Conservation (phyloP, 306 rosid species). For the Cucumis cinereus region DNA sequence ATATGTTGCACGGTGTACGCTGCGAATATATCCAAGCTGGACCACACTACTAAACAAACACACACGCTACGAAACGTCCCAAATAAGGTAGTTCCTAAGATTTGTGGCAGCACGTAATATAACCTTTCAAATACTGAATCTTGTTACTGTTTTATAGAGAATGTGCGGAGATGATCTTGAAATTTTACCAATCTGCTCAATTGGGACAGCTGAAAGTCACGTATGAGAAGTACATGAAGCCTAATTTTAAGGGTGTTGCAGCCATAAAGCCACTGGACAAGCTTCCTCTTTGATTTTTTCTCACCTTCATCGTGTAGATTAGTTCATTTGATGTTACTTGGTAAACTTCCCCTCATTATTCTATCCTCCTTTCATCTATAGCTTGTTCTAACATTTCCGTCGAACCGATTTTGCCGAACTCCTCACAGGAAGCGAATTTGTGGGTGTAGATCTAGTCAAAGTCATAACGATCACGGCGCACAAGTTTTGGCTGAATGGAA, state of each 20-base stretch:
- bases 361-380: background rate
- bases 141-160: conserved; percentile 20
- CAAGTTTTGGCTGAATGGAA: background rate
- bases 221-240: conserved; percentile 47
- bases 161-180: conserved; percentile 64
- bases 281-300: conserved; percentile 41
- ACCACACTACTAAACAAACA: conserved; percentile 60
- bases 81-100: conserved; percentile 37
- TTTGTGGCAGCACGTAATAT: background rate
- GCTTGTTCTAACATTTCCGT: background rate
- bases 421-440: background rate
- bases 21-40: conserved; percentile 60
- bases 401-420: background rate
- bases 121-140: background rate
- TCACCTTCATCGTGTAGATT: background rate
- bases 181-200: conserved; percentile 53
- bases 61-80: conserved; percentile 50
- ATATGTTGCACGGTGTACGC: conserved; percentile 69
- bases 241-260: conserved; percentile 40
- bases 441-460: background rate
- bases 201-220: conserved; percentile 47
- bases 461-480: background rate
- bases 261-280: conserved; percentile 44
- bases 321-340: background rate
- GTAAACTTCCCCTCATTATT: background rate